These are phyloP conservation scores for Nemania sp. DNA, from an alignment of 2,329 filamentous ascomycete genomes.

Conservation along the genomic window DNA sequence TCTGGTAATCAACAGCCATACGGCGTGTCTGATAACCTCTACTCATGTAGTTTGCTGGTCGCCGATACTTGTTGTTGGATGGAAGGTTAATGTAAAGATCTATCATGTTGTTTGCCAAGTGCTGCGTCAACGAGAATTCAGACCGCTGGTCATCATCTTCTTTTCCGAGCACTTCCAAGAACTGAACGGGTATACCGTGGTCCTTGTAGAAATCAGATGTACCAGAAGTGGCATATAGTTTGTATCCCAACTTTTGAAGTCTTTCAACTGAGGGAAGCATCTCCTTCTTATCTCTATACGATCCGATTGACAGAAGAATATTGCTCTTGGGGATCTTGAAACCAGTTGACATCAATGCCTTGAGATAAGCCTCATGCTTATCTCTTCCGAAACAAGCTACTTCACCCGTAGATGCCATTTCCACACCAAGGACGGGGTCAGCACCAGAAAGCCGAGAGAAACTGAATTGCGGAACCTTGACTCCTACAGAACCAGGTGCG, in stretches of 20 bases:
- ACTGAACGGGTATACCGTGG: conserved; percentile 91
- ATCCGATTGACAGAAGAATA: conserved; percentile 93
- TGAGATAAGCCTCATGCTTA: conserved; percentile 98
- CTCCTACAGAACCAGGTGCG: conserved; percentile 85
- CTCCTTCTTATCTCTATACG: conserved; percentile 98
- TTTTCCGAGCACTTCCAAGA: conserved; percentile 85
- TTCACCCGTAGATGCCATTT: conserved; percentile 99
- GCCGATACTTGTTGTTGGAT: conserved; percentile 97
- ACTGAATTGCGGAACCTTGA: conserved; percentile 99
- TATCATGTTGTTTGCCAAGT: conserved; percentile 97
- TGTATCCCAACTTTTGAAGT: conserved; percentile 91
- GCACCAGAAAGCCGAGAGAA: conserved; percentile 97
- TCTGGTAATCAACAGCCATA: conserved; percentile 98
- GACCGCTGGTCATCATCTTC: conserved; percentile 87
- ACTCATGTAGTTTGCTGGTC: conserved; percentile 98
- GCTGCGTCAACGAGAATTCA: conserved; percentile 96
- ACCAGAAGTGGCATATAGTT: conserved; percentile 94
- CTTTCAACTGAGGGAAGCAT: conserved; percentile 94
- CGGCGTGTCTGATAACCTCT: conserved; percentile 96
- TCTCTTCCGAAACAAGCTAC: conserved; percentile 96
- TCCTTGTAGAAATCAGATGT: conserved; percentile 97
- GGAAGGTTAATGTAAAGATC: conserved; percentile 99
- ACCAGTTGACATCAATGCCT: conserved; percentile 93
- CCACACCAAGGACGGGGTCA: conserved; percentile 94
- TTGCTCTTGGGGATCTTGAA: conserved; percentile 98